These are phyloP conservation scores for Kwoniella shandongensis DNA, from an alignment of 768 basidiomycete genomes.

Conservation along the genomic window DNA sequence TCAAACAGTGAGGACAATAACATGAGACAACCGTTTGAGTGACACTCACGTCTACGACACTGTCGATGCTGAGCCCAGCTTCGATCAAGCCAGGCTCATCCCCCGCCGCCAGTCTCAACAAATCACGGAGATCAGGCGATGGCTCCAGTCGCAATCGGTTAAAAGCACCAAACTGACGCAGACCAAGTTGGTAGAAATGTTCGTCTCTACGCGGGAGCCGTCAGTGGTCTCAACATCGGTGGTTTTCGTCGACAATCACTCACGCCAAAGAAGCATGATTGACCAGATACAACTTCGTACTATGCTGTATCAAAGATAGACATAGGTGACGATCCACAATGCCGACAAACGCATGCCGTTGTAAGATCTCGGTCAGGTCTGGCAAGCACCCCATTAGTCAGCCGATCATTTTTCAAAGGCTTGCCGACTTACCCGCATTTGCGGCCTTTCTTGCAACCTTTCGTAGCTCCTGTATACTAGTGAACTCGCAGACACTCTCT, in stretches of 20 bases:
- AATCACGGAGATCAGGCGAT: constrained; percentile 67
- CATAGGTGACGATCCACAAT: constrained; percentile 74
- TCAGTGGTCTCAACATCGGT: neutral
- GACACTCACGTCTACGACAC: constrained; percentile 69
- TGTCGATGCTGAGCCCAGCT: constrained; percentile 60
- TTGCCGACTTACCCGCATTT: constrained; percentile 64
- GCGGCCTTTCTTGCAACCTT: constrained; percentile 62
- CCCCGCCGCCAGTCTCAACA: constrained; percentile 77
- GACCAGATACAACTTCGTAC: constrained; percentile 83
- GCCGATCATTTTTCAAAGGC: neutral
- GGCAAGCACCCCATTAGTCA: constrained; percentile 2
- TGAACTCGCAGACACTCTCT: constrained; percentile 73
- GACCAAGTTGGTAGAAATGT: constrained; percentile 87
- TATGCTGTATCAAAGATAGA: constrained; percentile 79
- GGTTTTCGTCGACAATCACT: constrained; percentile 48
- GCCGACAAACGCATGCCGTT: constrained; percentile 87
- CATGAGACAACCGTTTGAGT: neutral
- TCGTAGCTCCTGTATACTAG: constrained; percentile 71
- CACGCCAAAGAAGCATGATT: constrained; percentile 83
- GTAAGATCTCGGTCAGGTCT: constrained; percentile 81
- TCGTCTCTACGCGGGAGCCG: constrained; percentile 65
- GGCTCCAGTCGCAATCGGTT: constrained; percentile 77
- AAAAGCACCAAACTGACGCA: constrained; percentile 86
- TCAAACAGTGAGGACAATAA: too few relatives aligned
- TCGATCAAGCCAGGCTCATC: constrained; percentile 61